Base-by-base conservation (phyloP, 768 basidiomycete genomes). In the Tubosaeta brunneosetosa region DNA sequence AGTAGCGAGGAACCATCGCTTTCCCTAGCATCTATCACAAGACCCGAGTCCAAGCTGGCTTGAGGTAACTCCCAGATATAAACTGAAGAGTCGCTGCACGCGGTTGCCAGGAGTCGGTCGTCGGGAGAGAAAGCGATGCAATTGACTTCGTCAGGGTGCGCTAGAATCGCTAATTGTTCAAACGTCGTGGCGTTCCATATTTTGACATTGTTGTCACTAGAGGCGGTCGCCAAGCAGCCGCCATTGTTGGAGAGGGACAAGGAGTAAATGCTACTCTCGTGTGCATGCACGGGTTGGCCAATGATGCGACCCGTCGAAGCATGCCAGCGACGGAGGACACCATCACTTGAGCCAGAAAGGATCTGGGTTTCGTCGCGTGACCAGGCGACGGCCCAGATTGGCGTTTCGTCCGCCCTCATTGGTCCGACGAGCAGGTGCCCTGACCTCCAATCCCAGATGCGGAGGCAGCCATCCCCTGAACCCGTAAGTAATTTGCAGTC, bases 31-130 rank as follows among this genome's bases (percentile, higher is more conserved):
- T 66, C 63, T 29, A 65, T 66, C 51, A 41, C 64, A 9, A 67
- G 55, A 44, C 64, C 64, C 46, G 65, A 67, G 46, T 65, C 64
- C 57, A 65, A 41, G 52, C 62, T 65, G 17, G 65, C 51, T 45
- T 65, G 62, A 10, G 64, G 64, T 25, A 59, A 12, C 46, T 69
- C 70, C 67, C 69, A 69, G 17, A 69, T 41, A 45, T 69, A 66
- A 38, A 71, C 33, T 13, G 46, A 32, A 38, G 66, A 60, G 44
- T 67, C 66, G 42, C 60, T 66, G 41, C 68, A 67, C 22, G 63
- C 66, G 7, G 67, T 69, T 17, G 69, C 67, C n/a, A 68, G 45
- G 47, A 58, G 59, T 51, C 65, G 51, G 48, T 63, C 63, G 55
- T 71, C 67, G 44, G 47, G 26, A 3, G 67, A 68, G 54, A 71